These are phyloP conservation scores for Sordariomycetes sp. DNA, from an alignment of 2,329 filamentous ascomycete species.

Conservation along the genomic window DNA sequence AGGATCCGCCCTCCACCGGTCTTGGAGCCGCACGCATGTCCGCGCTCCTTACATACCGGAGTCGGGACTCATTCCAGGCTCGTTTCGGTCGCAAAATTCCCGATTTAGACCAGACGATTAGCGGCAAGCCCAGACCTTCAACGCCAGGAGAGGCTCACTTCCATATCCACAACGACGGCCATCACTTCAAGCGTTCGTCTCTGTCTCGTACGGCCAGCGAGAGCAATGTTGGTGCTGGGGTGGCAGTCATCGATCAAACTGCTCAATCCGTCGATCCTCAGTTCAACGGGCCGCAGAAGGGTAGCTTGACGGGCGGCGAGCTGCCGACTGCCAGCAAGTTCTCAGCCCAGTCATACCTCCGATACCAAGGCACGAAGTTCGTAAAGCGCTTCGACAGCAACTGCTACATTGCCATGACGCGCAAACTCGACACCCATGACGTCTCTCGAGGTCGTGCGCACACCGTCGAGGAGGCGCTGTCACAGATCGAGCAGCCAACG, in stretches of 20 bases:
- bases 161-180: conserved; percentile 76
- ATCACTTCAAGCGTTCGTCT: conserved; percentile 49
- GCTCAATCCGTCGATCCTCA: conserved; percentile 44
- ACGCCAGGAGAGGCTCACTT: conserved; percentile 66
- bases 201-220: conserved; percentile 39
- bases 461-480: conserved; percentile 65
- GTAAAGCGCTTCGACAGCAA: conserved; percentile 96
- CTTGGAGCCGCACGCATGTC: conserved; percentile 95
- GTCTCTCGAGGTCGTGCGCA: conserved; percentile 69
- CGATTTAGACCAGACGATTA: conserved; percentile 78
- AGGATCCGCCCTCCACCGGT: conserved; percentile 78
- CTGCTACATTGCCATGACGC: conserved; percentile 97
- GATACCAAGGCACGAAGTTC: conserved; percentile 94
- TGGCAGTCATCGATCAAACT: conserved; percentile 4
- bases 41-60: conserved; percentile 89
- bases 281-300: conserved; percentile 54
- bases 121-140: conserved; percentile 49
- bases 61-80: conserved; percentile 92
- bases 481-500: conserved; percentile 77
- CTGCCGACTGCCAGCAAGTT: conserved; percentile 74
- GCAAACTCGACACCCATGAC: conserved; percentile 96
- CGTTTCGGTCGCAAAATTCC: conserved; percentile 90
- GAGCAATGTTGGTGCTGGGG: conserved; percentile 13
- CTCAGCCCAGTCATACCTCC: conserved; percentile 92
- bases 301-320: conserved; percentile 41